Percentiles rank a stretch among this genome's conserved stretches.
Evolutionary conservation across 768 basidiomycete genomes (phyloP).

Genomic region (Tylopilus sp.): DNA sequence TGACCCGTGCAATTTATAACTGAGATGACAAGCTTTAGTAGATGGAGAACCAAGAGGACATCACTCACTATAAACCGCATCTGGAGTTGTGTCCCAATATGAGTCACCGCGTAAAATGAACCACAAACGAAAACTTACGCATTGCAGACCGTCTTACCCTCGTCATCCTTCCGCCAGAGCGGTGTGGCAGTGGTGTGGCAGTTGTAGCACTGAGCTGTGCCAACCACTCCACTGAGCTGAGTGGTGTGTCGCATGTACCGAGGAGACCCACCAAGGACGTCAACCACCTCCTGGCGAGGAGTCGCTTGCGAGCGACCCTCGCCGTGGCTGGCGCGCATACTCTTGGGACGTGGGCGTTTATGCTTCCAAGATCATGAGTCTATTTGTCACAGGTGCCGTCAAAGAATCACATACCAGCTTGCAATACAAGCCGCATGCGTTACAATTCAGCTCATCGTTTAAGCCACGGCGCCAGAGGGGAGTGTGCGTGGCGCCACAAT

Average conservation of each 20-base stretch:
- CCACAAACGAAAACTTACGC: conserved; percentile 56
- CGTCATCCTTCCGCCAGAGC: conserved; percentile 88
- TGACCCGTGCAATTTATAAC: conserved; percentile 81
- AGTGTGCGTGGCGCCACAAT: conserved; percentile 86
- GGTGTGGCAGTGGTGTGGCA: conserved; percentile 89
- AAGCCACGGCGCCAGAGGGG: conserved; percentile 84
- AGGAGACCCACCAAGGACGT: conserved; percentile 62
- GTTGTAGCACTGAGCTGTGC: conserved; percentile 80
- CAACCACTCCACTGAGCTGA: conserved; percentile 29
- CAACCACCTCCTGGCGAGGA: conserved; percentile 67
- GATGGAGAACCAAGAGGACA: background rate
- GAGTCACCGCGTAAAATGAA: conserved; percentile 12
- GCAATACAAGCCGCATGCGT: conserved; percentile 85
- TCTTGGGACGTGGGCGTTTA: conserved; percentile 85
- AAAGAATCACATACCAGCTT: conserved; percentile 56
- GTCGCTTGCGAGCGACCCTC: conserved; percentile 64
- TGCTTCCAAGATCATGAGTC: conserved; percentile 44
- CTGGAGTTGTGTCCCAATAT: conserved; percentile 34
- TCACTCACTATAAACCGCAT: conserved; percentile 70
- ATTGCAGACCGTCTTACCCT: conserved; percentile 89
- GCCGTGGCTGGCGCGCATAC: conserved; percentile 74
- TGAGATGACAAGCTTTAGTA: conserved; percentile 21
- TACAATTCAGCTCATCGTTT: conserved; percentile 88
- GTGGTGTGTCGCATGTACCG: conserved; percentile 28
- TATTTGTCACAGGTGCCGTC: too few species aligned